Conservation (phyloP, 345 rosid genomes). For the Aquilaria yunnanensis region DNA sequence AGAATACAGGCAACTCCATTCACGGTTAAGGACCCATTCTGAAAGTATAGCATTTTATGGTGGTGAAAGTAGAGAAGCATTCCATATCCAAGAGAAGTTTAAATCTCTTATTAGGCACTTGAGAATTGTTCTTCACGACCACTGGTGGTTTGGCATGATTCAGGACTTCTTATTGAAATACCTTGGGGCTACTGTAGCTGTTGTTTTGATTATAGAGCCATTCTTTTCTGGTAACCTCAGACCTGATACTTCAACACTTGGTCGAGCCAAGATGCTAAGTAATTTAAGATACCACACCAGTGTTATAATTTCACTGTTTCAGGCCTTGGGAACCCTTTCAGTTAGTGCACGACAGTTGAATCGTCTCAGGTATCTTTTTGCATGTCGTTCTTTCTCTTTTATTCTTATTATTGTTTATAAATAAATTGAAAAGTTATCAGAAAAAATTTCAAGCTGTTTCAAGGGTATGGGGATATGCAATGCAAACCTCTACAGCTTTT, state of each 20-base stretch:
- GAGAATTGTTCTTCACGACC: conserved; percentile 76
- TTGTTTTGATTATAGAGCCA: conserved; percentile 89
- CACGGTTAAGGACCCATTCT: conserved; percentile 95
- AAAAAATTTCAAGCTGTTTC: too few relatives aligned
- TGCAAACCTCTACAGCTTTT: not conserved
- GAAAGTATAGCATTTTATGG: conserved; percentile 99
- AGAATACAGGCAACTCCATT: conserved; percentile 93
- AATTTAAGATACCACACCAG: conserved; percentile 98
- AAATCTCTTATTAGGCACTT: conserved; percentile 65
- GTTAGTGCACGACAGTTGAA: conserved; percentile 84
- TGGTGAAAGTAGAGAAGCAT: conserved; percentile 89
- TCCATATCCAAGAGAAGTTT: conserved; percentile 85
- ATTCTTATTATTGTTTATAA: conserved; percentile 5
- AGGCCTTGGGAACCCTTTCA: conserved; percentile 90
- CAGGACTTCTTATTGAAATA: conserved; percentile 94
- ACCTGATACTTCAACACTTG: conserved; percentile 85
- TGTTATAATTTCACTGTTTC: conserved; percentile 85
- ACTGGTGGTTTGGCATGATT: conserved; percentile 99
- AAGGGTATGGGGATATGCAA: too few relatives aligned
- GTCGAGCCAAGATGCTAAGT: conserved; percentile 97
- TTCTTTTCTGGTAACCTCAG: conserved; percentile 89
- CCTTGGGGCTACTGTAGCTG: conserved; percentile 96
- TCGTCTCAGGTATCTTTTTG: conserved; percentile 75
- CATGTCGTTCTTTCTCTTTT: not conserved
- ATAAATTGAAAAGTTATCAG: too few relatives aligned